Percentiles rank a stretch among this genome's conserved stretches.
These are phyloP conservation scores for Aspergillus sp. DNA, from an alignment of 2,329 filamentous ascomycete species.

Conservation along the genomic window DNA sequence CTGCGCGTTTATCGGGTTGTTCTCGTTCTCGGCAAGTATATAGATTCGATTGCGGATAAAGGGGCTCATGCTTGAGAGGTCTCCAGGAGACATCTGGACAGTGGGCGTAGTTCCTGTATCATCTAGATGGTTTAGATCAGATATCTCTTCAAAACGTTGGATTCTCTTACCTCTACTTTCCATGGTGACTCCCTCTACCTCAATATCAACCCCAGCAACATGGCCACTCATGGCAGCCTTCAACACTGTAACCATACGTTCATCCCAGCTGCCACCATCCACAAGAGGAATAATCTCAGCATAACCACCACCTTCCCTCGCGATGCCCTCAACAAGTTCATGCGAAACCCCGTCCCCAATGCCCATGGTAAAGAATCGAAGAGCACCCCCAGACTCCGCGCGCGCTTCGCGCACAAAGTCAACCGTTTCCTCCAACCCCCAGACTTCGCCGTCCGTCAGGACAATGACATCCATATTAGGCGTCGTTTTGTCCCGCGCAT, in stretches of 20 bases:
- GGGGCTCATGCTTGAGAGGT: not conserved
- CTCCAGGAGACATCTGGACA: not conserved
- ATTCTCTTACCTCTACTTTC: not conserved
- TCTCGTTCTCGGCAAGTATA: not conserved
- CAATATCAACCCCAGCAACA: not conserved
- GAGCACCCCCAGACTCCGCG: constrained; percentile 37
- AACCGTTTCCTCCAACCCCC: constrained; percentile 48
- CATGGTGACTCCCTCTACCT: not conserved
- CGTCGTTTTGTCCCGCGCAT: constrained; percentile 35
- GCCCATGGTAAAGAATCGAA: constrained; percentile 57
- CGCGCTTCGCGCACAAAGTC: constrained; percentile 42
- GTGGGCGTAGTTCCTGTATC: not conserved
- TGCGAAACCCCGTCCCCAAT: constrained; percentile 55
- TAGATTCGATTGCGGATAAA: not conserved
- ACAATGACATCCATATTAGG: constrained; percentile 50
- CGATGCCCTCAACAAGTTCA: constrained; percentile 56
- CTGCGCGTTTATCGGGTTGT: not conserved
- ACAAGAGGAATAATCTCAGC: constrained; percentile 56
- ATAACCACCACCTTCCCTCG: constrained; percentile 57
- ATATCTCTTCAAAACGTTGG: not conserved
- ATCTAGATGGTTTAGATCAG: not conserved
- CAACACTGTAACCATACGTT: constrained; percentile 67
- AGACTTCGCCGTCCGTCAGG: constrained; percentile 59
- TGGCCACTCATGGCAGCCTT: constrained; percentile 56
- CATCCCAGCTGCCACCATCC: constrained; percentile 59